Percentiles rank a stretch among this genome's conserved stretches.
Conservation (phyloP, 495 filamentous ascomycete species). For the Penicillium fimorum region DNA sequence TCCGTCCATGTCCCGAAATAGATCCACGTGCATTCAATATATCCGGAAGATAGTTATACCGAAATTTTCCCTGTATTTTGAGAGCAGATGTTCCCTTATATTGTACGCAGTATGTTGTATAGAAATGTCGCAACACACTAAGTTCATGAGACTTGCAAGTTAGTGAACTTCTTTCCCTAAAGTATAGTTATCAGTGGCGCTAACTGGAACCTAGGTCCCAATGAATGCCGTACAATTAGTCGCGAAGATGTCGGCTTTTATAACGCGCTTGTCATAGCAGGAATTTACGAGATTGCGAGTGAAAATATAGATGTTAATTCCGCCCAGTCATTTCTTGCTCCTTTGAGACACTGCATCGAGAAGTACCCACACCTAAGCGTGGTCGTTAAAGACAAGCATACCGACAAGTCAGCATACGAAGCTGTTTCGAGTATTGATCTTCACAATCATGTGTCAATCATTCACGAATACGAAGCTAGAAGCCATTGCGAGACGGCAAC, state of each 20-base stretch:
- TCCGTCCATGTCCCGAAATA: background rate
- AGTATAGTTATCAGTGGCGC: background rate
- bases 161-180: background rate
- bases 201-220: slow-evolving; percentile 22
- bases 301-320: slow-evolving; percentile 11
- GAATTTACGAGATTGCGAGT: slow-evolving; percentile 21
- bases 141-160: slow-evolving; percentile 4
- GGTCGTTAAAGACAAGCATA: slow-evolving; percentile 22
- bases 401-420: slow-evolving; percentile 23
- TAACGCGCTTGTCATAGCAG: slow-evolving; percentile 24
- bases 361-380: slow-evolving; percentile 21
- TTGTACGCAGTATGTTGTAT: background rate
- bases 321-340: slow-evolving; percentile 13
- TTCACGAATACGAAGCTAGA: background rate
- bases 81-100: background rate
- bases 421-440: slow-evolving; percentile 17
- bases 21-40: background rate
- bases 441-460: slow-evolving; percentile 22
- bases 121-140: background rate
- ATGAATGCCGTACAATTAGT: slow-evolving; percentile 29
- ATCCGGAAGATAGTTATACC: background rate
- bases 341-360: slow-evolving; percentile 19
- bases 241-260: slow-evolving; percentile 28
- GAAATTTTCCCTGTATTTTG: background rate
- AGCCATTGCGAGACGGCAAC: slow-evolving; percentile 5